These are phyloP conservation scores for Parascedosporium putredinis DNA, from an alignment of 2,329 filamentous ascomycete genomes.

Conservation along the genomic window DNA sequence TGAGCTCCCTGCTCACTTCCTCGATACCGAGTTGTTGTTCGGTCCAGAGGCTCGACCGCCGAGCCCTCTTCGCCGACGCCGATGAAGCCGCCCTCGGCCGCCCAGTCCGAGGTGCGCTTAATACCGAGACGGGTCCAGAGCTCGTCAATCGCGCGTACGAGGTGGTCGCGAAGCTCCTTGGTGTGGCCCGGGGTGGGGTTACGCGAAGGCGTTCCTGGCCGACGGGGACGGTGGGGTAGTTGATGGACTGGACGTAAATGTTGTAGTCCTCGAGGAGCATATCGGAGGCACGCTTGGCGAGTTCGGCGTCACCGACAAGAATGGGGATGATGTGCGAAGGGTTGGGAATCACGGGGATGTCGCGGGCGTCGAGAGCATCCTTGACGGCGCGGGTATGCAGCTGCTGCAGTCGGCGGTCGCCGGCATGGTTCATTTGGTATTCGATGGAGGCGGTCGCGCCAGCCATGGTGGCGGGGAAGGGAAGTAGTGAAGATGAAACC, in stretches of 20 bases:
- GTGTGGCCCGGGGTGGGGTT: constrained; percentile 92
- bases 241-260: constrained; percentile 98
- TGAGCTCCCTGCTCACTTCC: constrained; percentile 52
- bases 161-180: constrained; percentile 68
- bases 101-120: constrained; percentile 91
- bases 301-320: constrained; percentile 84
- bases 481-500: constrained; percentile 99
- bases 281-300: constrained; percentile 86
- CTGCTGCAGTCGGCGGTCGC: constrained; percentile 86
- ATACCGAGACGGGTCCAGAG: constrained; percentile 85
- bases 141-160: constrained; percentile 71
- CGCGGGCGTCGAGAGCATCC: constrained; percentile 62
- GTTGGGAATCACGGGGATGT: constrained; percentile 96
- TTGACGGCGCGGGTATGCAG: constrained; percentile 94
- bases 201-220: constrained; percentile 96
- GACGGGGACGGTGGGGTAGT: constrained; percentile 95
- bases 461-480: constrained; percentile 92
- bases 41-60: constrained; percentile 68
- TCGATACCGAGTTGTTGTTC: constrained; percentile 75
- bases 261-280: constrained; percentile 80
- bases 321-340: constrained; percentile 93
- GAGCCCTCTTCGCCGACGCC: constrained; percentile 71
- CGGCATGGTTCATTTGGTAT: constrained; percentile 77
- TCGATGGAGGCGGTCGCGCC: constrained; percentile 86
- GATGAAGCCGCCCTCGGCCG: constrained; percentile 81